These are phyloP conservation scores for Prunus salicina DNA, from an alignment of 306 rosid genomes.

Conservation along the genomic window DNA sequence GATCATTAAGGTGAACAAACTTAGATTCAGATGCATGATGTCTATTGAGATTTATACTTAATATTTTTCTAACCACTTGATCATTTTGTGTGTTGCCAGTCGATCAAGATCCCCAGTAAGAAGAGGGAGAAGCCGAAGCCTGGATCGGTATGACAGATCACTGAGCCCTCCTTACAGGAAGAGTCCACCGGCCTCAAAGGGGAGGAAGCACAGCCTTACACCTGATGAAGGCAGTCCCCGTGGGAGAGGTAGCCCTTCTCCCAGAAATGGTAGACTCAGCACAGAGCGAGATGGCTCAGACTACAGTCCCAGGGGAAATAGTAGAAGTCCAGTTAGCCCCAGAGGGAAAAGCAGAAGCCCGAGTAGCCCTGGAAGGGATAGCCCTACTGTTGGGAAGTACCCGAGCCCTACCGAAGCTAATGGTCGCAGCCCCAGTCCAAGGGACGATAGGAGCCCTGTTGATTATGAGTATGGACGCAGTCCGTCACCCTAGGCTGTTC, in stretches of 20 bases:
- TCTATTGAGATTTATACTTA: not conserved
- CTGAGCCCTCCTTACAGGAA: slow-evolving; percentile 34
- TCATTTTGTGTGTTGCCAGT: slow-evolving; percentile 35
- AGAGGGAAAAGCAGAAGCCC: slow-evolving; percentile 45
- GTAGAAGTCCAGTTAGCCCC: slow-evolving; percentile 51
- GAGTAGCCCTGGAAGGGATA: slow-evolving; percentile 41
- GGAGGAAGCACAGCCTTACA: slow-evolving; percentile 49
- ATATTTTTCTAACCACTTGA: not conserved
- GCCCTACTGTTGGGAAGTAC: slow-evolving; percentile 15
- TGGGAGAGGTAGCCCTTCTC: slow-evolving; percentile 39
- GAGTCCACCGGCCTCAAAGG: slow-evolving; percentile 40
- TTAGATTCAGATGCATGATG: not conserved
- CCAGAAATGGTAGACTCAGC: slow-evolving; percentile 40
- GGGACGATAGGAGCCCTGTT: slow-evolving; percentile 63
- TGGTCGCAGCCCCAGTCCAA: slow-evolving; percentile 39
- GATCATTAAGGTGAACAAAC: not conserved
- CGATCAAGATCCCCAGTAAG: slow-evolving; percentile 67
- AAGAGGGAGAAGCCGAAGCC: slow-evolving; percentile 58
- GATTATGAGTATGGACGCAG: slow-evolving; percentile 54
- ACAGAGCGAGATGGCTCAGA: slow-evolving; percentile 48
- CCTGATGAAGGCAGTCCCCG: slow-evolving; percentile 52
- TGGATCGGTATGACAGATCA: slow-evolving; percentile 48
- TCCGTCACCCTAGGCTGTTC: slow-evolving; percentile 28
- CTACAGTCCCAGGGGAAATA: slow-evolving; percentile 47
- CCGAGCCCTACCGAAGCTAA: slow-evolving; percentile 42